These are phyloP conservation scores for Saccharum spontaneum DNA, from an alignment of 176 grass and related monocot genomes.

Conservation along the genomic window DNA sequence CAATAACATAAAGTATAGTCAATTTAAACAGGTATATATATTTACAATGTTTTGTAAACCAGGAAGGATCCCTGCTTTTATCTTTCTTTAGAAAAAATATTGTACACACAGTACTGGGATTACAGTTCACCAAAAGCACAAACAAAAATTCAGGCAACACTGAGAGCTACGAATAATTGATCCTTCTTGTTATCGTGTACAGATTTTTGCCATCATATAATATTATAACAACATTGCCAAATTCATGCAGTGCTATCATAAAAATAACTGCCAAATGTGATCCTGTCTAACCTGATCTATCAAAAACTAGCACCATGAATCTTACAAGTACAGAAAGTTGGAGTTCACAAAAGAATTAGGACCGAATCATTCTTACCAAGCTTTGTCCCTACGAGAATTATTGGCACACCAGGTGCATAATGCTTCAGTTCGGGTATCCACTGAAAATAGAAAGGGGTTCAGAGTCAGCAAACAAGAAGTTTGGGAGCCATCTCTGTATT, in stretches of 20 bases:
- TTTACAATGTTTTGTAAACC: not conserved
- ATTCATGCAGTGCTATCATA: not conserved
- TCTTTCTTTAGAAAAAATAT: not conserved
- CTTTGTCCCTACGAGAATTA: conserved; percentile 79
- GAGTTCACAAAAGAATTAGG: not conserved
- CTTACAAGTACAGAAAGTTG: not conserved
- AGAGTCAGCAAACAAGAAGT: conserved; percentile 16
- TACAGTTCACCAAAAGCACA: not conserved
- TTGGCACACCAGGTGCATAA: conserved; percentile 77
- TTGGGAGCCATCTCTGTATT: not conserved
- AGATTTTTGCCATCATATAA: not conserved
- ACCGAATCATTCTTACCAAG: conserved; percentile 52
- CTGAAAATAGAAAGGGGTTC: conserved; percentile 51
- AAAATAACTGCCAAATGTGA: not conserved
- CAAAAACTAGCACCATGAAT: not conserved
- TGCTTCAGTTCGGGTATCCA: conserved; percentile 85
- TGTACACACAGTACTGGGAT: not conserved
- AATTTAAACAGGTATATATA: not conserved
- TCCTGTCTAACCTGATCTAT: not conserved
- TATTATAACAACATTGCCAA: not conserved
- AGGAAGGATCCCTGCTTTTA: not conserved
- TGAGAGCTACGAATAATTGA: not conserved
- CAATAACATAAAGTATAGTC: not conserved
- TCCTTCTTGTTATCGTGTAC: not conserved
- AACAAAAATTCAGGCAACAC: not conserved